Base-by-base conservation (phyloP, 768 basidiomycete species). In the Xanthoconium stramineum region DNA sequence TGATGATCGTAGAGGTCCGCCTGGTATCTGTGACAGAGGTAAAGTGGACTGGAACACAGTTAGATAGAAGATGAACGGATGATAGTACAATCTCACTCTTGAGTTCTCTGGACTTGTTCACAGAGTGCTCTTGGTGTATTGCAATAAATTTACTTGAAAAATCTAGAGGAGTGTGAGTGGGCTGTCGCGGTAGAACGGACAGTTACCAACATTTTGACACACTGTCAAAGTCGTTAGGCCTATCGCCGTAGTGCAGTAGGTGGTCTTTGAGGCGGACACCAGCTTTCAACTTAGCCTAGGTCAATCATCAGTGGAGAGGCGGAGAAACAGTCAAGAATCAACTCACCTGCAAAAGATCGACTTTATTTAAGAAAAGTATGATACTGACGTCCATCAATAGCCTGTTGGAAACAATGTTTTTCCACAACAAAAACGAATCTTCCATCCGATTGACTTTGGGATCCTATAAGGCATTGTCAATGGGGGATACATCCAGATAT, bases 1-100 rank as follows among this genome's bases (percentile, higher is more conserved):
- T 74, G 62, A 92, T 91, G 64, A 92, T 91, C 15, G 80, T 85
- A 38, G 80, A 77, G 37, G 90, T 92, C 61, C 79, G 76, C 67
- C 80, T 79, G 56, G 87, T 90, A 72, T 92, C 89, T n/a, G 85
- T 90, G 47, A 92, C 90, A 50, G 88, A 81, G 11, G 90, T 92
- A 54, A 85, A 76, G 70, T 92, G 89, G 52, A 89, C 90, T 92
- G 59, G 38, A 36, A 20, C 0, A 15, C 14, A 8, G 28, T 73
- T 28, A 70, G 63, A 52, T 29, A 32, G 24, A 15, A 20, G 5
- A 24, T 2, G 14, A 39, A 13, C 12, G 0, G 3, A 43, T n/a
- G 35, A 38, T 9, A 15, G 35, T 43, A 24, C 45, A 17, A 32
- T 72, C 85, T 55, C 63, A 91, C 90, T 83, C 65, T 85, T 88